A percentile compares a stretch with the other conserved stretches of the same genome.
Evolutionary conservation across 805 yeast genomes (phyloP).

Genomic region (Ogataea polymorpha): DNA sequence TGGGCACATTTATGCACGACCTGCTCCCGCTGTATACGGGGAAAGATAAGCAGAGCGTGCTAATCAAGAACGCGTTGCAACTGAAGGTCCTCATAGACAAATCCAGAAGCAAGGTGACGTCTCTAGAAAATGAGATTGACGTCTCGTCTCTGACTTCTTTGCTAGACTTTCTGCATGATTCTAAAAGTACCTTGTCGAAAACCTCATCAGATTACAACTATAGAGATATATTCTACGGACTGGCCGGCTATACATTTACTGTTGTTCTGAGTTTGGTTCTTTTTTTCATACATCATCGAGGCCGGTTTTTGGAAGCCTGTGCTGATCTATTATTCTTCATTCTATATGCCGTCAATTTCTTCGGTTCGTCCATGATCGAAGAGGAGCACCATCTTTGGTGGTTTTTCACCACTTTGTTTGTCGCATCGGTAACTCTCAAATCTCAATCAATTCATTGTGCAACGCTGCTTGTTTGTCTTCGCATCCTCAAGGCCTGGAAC

Average conservation of each 20-base stretch:
- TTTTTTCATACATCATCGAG: constrained; percentile 21
- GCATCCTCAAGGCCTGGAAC: constrained; percentile 79
- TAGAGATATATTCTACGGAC: constrained; percentile 42
- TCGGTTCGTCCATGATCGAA: constrained; percentile 88
- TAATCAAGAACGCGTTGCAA: constrained; percentile 59
- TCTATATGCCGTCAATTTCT: constrained; percentile 52
- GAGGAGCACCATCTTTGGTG: constrained; percentile 98
- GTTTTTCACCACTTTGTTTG: constrained; percentile 53
- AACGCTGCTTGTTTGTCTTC: constrained; percentile 35
- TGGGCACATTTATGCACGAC: constrained; percentile 67
- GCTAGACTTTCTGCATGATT: constrained; percentile 36
- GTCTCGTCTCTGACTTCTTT: constrained; percentile 11
- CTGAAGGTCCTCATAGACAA: constrained; percentile 46
- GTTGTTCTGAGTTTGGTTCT: constrained; percentile 29
- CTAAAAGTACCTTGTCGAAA: constrained; percentile 51
- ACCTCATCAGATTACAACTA: constrained; percentile 75
- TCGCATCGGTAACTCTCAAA: constrained; percentile 15
- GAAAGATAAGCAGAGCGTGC: constrained; percentile 34
- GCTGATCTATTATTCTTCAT: constrained; percentile 30
- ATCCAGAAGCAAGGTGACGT: constrained; percentile 27
- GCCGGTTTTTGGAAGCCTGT: constrained; percentile 14
- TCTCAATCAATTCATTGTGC: constrained; percentile 20
- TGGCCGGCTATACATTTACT: constrained; percentile 32
- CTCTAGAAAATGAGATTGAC: constrained; percentile 16
- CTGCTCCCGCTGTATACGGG: constrained; percentile 51